Evolutionary conservation across 306 rosid genomes (phyloP), one percentile per base, ranked within the genome.

Genomic region (Luffa aegyptiaca): DNA sequence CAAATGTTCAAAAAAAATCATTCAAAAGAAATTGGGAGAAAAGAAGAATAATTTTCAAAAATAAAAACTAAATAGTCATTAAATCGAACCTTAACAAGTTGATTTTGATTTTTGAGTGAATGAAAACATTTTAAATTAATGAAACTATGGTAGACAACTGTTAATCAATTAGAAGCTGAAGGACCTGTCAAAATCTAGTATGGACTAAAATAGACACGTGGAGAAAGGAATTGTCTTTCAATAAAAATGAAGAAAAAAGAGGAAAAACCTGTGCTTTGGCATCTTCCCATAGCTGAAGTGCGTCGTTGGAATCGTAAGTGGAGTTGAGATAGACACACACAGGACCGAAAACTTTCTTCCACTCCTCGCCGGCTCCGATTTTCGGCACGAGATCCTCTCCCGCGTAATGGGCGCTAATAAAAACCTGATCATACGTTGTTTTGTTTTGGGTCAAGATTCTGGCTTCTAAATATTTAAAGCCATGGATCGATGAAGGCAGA

Each of bases 341-440:
- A 51, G 90, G 90, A 3, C 90, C 88, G 33, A 87, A 87, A 26
- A 84, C 90, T 75, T 84, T 87, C 86, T 87, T 87, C 90, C 90
- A 87, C 7, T 37, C 65, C 83, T 87, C 90, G 11, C 83, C 86
- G 0, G 77, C 80, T 69, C 78, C 82, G 66, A 84, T 74, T 76
- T 78, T 87, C 12, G 88, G 88, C 77, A 87, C 88, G 78, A 87
- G 68, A 62, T 87, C 86, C 17, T 82, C 85, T 75, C 88, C 88
- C 5, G 88, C n/a, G 44, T 87, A 87, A 79, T 84, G 90, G 46
- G 90, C 88, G 33, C 90, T 87, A 12, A 87, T 76, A 85, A 87
- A 87, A 42, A 87, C 52, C 90, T 86, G 82, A 5, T 44, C 18
- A 44, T 41, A 10, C 12, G 12, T 26, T 11, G 70, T 3, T 77